Conservation (phyloP, 306 rosid species). For the Castanea mollissima region DNA sequence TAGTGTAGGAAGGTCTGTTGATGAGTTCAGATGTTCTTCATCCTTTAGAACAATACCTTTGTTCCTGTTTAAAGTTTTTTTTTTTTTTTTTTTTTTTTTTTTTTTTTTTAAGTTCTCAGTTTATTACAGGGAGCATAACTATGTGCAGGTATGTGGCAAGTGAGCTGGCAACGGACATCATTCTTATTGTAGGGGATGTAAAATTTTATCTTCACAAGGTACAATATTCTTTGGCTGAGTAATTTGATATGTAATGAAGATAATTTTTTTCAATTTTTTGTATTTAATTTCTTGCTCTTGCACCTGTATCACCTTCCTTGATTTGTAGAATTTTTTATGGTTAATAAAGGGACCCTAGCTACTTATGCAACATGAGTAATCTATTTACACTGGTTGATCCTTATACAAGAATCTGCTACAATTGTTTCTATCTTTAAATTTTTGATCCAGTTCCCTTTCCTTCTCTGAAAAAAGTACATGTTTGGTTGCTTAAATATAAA, state of each 20-base stretch:
- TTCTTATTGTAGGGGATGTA: conserved; percentile 58
- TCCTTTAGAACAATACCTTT: neutral
- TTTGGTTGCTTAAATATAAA: neutral
- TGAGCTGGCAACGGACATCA: conserved; percentile 78
- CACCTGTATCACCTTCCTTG: neutral
- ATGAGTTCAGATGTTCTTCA: neutral
- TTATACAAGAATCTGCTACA: neutral
- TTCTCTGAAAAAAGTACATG: neutral
- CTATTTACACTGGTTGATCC: neutral
- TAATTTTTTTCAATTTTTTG: neutral
- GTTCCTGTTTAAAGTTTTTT: neutral
- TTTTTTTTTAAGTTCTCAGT: conserved; percentile 1
- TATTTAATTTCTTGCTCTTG: neutral
- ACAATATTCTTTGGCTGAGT: conserved; percentile 14
- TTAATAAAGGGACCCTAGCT: conserved; percentile 4
- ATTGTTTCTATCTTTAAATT: neutral
- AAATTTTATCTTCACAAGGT: conserved; percentile 92
- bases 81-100: neutral
- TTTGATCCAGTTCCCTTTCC: neutral
- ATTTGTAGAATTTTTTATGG: neutral
- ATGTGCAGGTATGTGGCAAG: conserved; percentile 79
- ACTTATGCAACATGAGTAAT: neutral
- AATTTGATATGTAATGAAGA: neutral
- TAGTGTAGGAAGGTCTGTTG: neutral
- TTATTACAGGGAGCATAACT: conserved; percentile 10